Evolutionary conservation across 2,329 filamentous ascomycete genomes (phyloP), one percentile per base, ranked within the genome.

Genomic region (Rutstroemia sp.): DNA sequence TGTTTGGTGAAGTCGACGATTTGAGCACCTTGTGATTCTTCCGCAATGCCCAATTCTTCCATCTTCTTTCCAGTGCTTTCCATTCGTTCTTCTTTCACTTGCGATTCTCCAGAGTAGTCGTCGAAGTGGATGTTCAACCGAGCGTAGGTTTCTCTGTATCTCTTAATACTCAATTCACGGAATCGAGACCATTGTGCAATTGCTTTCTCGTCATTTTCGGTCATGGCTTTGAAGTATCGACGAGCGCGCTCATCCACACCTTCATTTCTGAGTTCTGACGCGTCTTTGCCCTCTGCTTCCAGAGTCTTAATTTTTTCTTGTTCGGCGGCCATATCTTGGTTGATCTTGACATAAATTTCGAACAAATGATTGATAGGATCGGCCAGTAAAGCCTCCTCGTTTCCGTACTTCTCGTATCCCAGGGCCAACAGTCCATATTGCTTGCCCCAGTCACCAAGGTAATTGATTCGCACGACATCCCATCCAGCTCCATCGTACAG

Each of bases 351-450:
- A 66, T 92, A 94, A 51, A 94, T 84, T 66, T 91, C 82, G 70
- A 86, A 92, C 9, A 94, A 75, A 69, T 94, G 89, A 70, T 88
- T 87, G 67, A 92, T 90, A 12, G 89, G 88, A 65, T 92, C 88
- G 48, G 78, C 77, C 60, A 80, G 71, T 12, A 94, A 77, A 58
- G 83, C 81, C 63, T 86, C 83, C 70, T 92, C 88, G 58, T 80
- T 82, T 30, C 89, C 89, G 68, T 87, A 92, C 65, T 81, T 82
- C 68, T 88, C 79, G 69, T 86, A 94, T 0, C 86, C 88, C 55
- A 92, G 76, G 4, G 87, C 87, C 44, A 90, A 72, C 8, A 90
- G 77, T 58, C 78, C 78, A 48, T 79, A 87, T 66, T 88, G 85
- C 71, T 87, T 88, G 23, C 87, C 87, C 87, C 87, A 91, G 68